These are phyloP conservation scores for Mortierella sp. DNA, from an alignment of 371 early-diverging fungal species.

Conservation along the genomic window DNA sequence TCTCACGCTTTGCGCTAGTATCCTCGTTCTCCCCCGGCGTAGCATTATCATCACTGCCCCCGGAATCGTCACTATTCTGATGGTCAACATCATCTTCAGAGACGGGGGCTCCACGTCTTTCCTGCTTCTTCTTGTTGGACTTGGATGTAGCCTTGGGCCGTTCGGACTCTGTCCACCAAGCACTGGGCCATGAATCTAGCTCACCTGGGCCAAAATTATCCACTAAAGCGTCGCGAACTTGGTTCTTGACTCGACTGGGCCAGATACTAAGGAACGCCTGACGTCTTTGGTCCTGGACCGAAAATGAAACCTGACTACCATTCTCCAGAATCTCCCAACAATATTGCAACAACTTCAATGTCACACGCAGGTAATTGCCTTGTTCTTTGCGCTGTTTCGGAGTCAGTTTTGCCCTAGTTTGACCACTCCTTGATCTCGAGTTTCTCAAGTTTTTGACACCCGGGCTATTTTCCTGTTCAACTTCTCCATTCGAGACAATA, in stretches of 20 bases:
- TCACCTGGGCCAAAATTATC: slow-evolving; percentile 31
- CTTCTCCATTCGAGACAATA: slow-evolving; percentile 3
- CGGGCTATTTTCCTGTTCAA: slow-evolving; percentile 20
- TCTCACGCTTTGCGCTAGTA: too few relatives aligned
- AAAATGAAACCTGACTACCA: neutral
- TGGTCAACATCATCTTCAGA: slow-evolving; percentile 13
- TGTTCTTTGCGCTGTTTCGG: slow-evolving; percentile 45
- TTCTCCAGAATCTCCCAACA: slow-evolving; percentile 24
- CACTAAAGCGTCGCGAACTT: slow-evolving; percentile 28
- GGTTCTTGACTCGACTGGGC: slow-evolving; percentile 23
- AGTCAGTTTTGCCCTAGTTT: slow-evolving; percentile 14
- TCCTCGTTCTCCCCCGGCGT: too few relatives aligned
- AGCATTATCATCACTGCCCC: too few relatives aligned
- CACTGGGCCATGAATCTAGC: slow-evolving; percentile 33
- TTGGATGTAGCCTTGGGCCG: slow-evolving; percentile 3
- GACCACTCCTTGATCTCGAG: slow-evolving; percentile 13
- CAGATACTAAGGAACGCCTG: slow-evolving; percentile 26
- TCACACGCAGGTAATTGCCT: slow-evolving; percentile 19
- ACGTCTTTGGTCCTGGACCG: neutral
- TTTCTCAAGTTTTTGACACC: slow-evolving; percentile 14
- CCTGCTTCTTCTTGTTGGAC: neutral
- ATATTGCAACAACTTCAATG: slow-evolving; percentile 15
- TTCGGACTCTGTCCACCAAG: slow-evolving; percentile 32
- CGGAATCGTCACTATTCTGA: too few relatives aligned
- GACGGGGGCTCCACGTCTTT: slow-evolving; percentile 1